A percentile compares a stretch with the other conserved stretches of the same genome.
Conservation (phyloP, 495 filamentous ascomycete species). For the Xylaria intraflava region DNA sequence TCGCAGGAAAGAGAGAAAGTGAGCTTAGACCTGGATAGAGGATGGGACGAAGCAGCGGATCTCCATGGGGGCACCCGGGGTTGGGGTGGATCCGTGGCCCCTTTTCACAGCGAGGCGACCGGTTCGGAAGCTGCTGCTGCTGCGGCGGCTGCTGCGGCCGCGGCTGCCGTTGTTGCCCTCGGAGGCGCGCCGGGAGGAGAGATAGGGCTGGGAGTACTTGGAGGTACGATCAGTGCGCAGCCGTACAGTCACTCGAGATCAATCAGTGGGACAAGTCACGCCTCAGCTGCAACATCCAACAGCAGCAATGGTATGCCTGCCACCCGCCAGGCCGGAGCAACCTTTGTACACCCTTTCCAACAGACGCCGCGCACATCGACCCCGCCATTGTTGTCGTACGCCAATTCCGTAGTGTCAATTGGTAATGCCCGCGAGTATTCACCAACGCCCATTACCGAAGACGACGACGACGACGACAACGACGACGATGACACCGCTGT, state of each 20-base stretch:
- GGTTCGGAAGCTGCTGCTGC: not conserved
- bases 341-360: slow-evolving; percentile 52
- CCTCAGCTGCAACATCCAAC: slow-evolving; percentile 33
- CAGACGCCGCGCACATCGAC: slow-evolving; percentile 52
- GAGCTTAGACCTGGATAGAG: slow-evolving; percentile 48
- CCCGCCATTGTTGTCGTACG: slow-evolving; percentile 46
- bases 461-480: slow-evolving; percentile 45
- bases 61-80: slow-evolving; percentile 3
- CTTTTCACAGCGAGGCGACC: not conserved
- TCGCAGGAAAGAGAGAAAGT: slow-evolving; percentile 48
- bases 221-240: not conserved
- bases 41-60: slow-evolving; percentile 40
- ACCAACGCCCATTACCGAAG: slow-evolving; percentile 41
- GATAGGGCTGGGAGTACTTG: slow-evolving; percentile 6
- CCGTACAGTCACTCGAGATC: slow-evolving; percentile 44
- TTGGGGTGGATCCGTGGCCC: slow-evolving; percentile 13
- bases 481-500: slow-evolving; percentile 17
- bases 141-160: not conserved
- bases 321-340: slow-evolving; percentile 30
- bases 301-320: slow-evolving; percentile 28
- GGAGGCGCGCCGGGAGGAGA: slow-evolving; percentile 16
- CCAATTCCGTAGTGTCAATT: slow-evolving; percentile 44
- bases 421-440: slow-evolving; percentile 38
- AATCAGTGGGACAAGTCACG: slow-evolving; percentile 44
- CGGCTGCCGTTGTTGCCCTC: not conserved